phyloP scores from a whole-genome alignment of 495 filamentous ascomycete species.

The Parachaetomium inaequale region DNA sequence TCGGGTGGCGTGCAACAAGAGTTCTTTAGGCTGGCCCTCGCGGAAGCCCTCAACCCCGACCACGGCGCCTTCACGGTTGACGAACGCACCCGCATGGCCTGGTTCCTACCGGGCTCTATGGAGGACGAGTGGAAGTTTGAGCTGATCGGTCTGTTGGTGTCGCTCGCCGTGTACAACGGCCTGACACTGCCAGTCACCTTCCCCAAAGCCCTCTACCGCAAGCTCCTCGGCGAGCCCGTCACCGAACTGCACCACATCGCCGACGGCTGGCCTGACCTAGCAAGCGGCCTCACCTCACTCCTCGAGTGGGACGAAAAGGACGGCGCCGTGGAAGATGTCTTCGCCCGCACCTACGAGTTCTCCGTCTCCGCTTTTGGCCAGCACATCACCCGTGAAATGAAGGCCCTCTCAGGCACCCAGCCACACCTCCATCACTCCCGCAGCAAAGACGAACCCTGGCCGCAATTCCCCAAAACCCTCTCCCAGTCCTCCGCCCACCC shows the following conservation, averaged over 20 bases:
- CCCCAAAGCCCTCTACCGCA: conserved; percentile 76
- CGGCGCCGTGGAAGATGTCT: conserved; percentile 76
- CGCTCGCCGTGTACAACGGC: conserved; percentile 91
- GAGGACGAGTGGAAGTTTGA: conserved; percentile 89
- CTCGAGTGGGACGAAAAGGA: conserved; percentile 68
- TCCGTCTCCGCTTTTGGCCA: conserved; percentile 67
- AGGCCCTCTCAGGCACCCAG: conserved; percentile 12
- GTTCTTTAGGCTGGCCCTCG: conserved; percentile 81
- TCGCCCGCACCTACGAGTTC: conserved; percentile 79
- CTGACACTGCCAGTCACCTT: conserved; percentile 86
- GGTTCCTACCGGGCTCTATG: conserved; percentile 78
- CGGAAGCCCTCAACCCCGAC: conserved; percentile 69
- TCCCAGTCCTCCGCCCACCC: conserved; percentile 17
- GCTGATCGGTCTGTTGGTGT: conserved; percentile 79
- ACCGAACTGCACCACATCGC: conserved; percentile 68
- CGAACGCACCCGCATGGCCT: conserved; percentile 66
- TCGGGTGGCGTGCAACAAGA: conserved; percentile 94
- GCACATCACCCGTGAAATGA: conserved; percentile 49
- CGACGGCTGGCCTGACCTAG: conserved; percentile 84
- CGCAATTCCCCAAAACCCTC: conserved; percentile 34
- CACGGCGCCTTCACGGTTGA: conserved; percentile 76
- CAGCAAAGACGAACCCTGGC: conserved; percentile 33
- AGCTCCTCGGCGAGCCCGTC: conserved; percentile 63
- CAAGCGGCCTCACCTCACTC: conserved; percentile 65
- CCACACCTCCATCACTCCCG: background rate